Base-by-base conservation (phyloP, 805 yeast species). In the Dipodascus albidus region DNA sequence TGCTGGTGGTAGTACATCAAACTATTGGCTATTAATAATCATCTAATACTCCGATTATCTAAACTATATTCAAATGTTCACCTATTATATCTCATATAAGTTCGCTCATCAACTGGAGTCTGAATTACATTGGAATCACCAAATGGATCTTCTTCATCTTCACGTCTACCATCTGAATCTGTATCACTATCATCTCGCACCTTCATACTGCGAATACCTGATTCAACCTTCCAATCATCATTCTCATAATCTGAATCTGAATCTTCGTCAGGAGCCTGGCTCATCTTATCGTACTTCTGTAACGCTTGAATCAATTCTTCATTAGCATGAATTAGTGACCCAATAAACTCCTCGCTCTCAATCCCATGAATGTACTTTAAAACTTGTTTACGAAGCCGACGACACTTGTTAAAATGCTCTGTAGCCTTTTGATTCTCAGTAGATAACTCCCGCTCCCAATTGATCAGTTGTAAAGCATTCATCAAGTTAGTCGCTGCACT, bases 291-390 rank as follows among this genome's bases (percentile, higher is more conserved):
- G 65, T 80, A 90, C 52, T 73, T 69, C 60, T 81, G 79, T 61
- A 93, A 75, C 0, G 89, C 83, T 2, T 72, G 71, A 3, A 93
- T 95, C 56, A 93, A 75, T 65, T 87, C 90, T 61, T 93, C 99
- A 65, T 93, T 93, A 48, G 96, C 95, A 60, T 80, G 83, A 54
- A 93, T 80, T 57, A 93, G 74, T 48, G 87, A 77, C n/a, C 97
- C 98, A 57, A 93, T 69, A 57, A 81, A 85, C 62, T 87, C 96
- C 58, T 90, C 97, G 55, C 81, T 82, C 47, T 87, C 85, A 44
- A 89, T 87, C 51, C 80, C 74, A 68, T 93, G 98, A 59, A 93
- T 74, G 65, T 89, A 89, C 57, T 88, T 73, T 58, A 93, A 73
- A 15, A 93, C 80, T 61, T 81, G 82, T 55, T 96, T 76, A 65